phyloP scores from a whole-genome alignment of 306 rosid species.

The Medicago arabica region DNA sequence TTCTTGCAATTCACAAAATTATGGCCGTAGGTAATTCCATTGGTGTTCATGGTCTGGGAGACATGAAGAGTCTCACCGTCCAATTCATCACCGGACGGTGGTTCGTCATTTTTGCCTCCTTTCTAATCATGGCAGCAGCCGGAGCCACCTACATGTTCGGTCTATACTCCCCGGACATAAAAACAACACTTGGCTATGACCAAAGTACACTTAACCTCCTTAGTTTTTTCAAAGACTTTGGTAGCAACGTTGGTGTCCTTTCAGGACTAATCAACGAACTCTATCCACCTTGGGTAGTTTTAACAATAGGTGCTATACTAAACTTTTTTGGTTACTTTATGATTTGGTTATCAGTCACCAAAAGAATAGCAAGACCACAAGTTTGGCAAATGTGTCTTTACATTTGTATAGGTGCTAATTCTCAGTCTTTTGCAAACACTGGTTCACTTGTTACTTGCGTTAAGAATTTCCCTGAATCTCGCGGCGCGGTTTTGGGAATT shows the following conservation, averaged over 20 bases:
- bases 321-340: conserved; percentile 81
- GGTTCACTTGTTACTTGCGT: conserved; percentile 77
- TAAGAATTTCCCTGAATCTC: conserved; percentile 72
- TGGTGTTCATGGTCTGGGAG: conserved; percentile 21
- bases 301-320: conserved; percentile 56
- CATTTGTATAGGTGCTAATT: conserved; percentile 72
- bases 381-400: conserved; percentile 80
- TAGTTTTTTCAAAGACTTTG: conserved; percentile 86
- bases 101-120: conserved; percentile 76
- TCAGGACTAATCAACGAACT: conserved; percentile 80
- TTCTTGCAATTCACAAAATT: background rate
- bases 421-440: conserved; percentile 72
- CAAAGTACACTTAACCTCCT: conserved; percentile 79
- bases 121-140: conserved; percentile 74
- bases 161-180: conserved; percentile 69
- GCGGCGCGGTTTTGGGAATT: conserved; percentile 69
- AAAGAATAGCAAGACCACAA: conserved; percentile 51
- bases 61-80: conserved; percentile 45
- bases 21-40: background rate
- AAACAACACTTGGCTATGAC: conserved; percentile 66
- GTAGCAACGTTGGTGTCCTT: conserved; percentile 73
- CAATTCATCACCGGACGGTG: conserved; percentile 72
- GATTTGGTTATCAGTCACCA: conserved; percentile 70
- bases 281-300: conserved; percentile 69
- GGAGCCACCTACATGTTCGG: conserved; percentile 92